A percentile compares a stretch with the other conserved stretches of the same genome.
Conservation (phyloP, 129 eudicot species). For the Flaveria linearis region DNA sequence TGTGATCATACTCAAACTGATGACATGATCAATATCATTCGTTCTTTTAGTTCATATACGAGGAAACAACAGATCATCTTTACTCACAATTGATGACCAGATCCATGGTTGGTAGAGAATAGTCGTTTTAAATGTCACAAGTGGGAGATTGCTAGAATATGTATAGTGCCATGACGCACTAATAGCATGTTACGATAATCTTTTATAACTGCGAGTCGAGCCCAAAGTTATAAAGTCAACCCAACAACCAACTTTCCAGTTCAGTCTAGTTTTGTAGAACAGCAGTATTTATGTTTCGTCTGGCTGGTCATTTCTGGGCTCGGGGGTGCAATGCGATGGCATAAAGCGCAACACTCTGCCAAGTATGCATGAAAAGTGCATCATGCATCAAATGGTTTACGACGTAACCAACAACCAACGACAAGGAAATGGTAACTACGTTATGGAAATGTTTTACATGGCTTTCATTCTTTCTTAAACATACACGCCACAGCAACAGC, state of each 20-base stretch:
- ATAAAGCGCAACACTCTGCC: no score
- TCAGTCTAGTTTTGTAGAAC: not conserved
- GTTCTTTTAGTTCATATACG: no score
- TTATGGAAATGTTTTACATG: conserved; percentile 34
- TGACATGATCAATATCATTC: no score
- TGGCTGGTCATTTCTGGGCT: not conserved
- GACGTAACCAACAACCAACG: not conserved
- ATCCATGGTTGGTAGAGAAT: no score
- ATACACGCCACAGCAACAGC: conserved; percentile 3
- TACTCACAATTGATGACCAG: no score
- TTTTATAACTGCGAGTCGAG: not conserved
- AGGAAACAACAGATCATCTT: no score
- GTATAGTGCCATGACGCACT: not conserved
- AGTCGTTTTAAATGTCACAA: no score
- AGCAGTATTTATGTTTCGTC: not conserved
- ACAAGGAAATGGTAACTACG: not conserved
- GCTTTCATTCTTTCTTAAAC: conserved; percentile 34
- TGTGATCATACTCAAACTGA: no score
- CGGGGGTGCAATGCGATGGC: not conserved
- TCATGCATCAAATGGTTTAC: not conserved
- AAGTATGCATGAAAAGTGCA: no score
- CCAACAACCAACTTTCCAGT: not conserved
- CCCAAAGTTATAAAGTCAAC: not conserved
- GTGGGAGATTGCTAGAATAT: not conserved
- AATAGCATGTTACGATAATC: not conserved